phyloP scores from a whole-genome alignment of 2,329 filamentous ascomycete genomes.

The Basipetospora chlamydospora region DNA sequence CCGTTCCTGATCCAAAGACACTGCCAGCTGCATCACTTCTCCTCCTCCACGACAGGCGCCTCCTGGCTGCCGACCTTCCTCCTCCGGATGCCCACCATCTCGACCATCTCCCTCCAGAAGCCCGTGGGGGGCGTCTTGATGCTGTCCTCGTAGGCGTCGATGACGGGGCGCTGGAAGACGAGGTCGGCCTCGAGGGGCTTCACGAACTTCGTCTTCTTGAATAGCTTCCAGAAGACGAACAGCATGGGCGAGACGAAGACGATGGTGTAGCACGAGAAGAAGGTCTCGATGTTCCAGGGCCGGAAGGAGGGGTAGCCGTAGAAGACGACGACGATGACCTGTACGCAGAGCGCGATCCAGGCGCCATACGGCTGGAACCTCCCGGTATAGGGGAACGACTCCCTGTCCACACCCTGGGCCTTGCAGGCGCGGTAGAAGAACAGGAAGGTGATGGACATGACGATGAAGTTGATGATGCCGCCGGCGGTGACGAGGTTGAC shows the following conservation, averaged over 20 bases:
- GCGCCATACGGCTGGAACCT: conserved; percentile 45
- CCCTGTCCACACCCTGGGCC: conserved; percentile 30
- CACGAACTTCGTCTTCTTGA: conserved; percentile 42
- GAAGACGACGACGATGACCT: conserved; percentile 27
- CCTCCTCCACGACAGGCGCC: too few relatives aligned
- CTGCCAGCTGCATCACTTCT: conserved; percentile 8
- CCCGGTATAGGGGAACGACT: conserved; percentile 39
- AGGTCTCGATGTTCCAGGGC: conserved; percentile 31
- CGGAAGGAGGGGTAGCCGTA: conserved; percentile 41
- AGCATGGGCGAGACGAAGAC: conserved; percentile 36
- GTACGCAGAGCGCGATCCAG: conserved; percentile 27
- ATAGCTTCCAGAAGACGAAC: conserved; percentile 47
- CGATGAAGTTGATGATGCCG: conserved; percentile 34
- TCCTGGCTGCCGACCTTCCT: conserved; percentile 11
- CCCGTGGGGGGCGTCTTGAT: conserved; percentile 33
- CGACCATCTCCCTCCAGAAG: conserved; percentile 40
- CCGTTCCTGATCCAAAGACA: not conserved
- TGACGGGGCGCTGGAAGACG: conserved; percentile 42
- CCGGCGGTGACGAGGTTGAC: conserved; percentile 30
- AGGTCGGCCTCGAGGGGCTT: conserved; percentile 41
- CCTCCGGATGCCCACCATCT: conserved; percentile 24
- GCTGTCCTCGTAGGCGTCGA: conserved; percentile 41
- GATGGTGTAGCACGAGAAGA: conserved; percentile 43
- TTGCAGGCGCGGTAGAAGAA: conserved; percentile 40
- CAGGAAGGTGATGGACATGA: conserved; percentile 41